Conservation (phyloP, 2,329 filamentous ascomycete genomes). For the Helminthosporium solani region DNA sequence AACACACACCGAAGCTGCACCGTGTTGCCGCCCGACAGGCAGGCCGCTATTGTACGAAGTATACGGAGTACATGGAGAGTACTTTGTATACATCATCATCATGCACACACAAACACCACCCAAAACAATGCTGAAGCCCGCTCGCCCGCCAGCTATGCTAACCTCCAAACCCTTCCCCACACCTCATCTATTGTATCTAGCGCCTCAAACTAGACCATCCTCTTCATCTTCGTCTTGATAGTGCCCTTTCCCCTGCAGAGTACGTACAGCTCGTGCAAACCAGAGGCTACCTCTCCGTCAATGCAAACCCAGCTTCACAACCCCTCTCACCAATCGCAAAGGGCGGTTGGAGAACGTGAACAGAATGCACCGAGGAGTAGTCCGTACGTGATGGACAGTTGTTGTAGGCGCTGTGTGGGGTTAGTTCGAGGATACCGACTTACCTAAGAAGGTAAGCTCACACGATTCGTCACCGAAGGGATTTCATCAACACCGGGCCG, state of each 20-base stretch:
- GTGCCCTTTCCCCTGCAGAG: constrained; percentile 10
- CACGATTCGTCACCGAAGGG: neutral
- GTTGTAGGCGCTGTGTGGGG: neutral
- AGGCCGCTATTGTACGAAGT: too few relatives aligned
- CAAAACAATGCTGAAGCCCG: too few relatives aligned
- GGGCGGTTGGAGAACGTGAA: too few relatives aligned
- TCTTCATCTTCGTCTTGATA: constrained; percentile 17
- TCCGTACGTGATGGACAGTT: too few relatives aligned
- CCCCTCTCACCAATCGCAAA: neutral
- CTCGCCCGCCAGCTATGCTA: too few relatives aligned
- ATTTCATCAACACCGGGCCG: too few relatives aligned
- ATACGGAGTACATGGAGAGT: too few relatives aligned
- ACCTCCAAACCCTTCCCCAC: neutral
- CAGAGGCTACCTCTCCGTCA: neutral
- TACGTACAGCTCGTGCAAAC: constrained; percentile 15
- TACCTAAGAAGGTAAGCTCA: too few relatives aligned
- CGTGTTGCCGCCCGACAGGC: neutral
- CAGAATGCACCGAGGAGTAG: too few relatives aligned
- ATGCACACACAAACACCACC: too few relatives aligned
- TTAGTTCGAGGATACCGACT: neutral
- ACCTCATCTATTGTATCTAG: too few relatives aligned
- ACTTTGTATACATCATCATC: too few relatives aligned
- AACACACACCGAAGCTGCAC: neutral
- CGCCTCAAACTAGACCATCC: constrained; percentile 24
- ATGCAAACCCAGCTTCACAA: neutral